These are phyloP conservation scores for Miscanthus lutarioriparius DNA, from an alignment of 176 grass and related monocot genomes.

Conservation along the genomic window DNA sequence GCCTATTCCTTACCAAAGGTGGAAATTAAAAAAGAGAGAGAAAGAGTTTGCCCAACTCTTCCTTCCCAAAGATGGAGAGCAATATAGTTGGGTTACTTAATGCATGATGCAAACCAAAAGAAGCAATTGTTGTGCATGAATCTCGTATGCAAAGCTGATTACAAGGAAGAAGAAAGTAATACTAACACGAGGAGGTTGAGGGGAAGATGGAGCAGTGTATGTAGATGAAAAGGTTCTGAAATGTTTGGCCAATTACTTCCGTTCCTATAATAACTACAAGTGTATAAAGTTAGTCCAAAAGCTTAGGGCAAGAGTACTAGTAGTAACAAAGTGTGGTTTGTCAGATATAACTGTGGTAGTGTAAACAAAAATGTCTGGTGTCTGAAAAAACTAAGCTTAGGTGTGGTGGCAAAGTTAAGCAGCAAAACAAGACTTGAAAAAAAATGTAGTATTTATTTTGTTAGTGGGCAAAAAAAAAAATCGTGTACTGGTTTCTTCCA, in stretches of 20 bases:
- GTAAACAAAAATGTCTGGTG: neutral
- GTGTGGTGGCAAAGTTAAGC: neutral
- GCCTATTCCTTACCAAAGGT: conserved; percentile 23
- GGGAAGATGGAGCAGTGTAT: neutral
- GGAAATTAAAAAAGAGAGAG: neutral
- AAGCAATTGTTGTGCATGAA: neutral
- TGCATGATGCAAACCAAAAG: neutral
- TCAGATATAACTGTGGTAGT: neutral
- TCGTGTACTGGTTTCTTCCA: neutral
- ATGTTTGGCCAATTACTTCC: neutral
- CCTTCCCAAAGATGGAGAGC: conserved; percentile 34
- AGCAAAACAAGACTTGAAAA: neutral
- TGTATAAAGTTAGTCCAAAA: neutral
- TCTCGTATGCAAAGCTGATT: neutral
- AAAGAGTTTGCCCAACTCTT: conserved; percentile 1
- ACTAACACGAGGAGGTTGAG: neutral
- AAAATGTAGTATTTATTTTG: neutral
- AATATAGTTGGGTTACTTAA: neutral
- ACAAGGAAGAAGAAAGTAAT: neutral
- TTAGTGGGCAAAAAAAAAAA: neutral
- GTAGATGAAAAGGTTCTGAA: neutral
- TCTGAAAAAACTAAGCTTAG: neutral
- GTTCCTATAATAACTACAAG: neutral
- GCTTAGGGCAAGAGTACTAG: neutral
- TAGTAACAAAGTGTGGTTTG: neutral